Evolutionary conservation across 1,284 basidiomycete genomes (phyloP).

Genomic region (Ceratobasidium sp.): DNA sequence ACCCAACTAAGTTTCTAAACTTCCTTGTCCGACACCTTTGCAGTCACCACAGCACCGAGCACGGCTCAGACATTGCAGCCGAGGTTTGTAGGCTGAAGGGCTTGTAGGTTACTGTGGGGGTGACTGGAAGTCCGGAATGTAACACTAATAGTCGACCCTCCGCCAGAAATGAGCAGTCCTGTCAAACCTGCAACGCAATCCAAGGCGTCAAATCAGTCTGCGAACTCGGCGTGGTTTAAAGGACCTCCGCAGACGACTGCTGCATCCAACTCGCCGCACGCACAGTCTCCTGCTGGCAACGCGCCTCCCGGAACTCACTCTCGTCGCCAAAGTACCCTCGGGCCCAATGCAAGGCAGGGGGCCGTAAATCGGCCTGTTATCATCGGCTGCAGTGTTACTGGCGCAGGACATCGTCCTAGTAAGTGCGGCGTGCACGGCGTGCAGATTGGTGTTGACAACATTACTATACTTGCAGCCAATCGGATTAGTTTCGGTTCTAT

Average conservation of each 20-base stretch:
- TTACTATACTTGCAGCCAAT: conserved; percentile 4
- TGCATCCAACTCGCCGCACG: conserved; percentile 21
- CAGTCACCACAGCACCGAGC: conserved; percentile 15
- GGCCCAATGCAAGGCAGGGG: conserved; percentile 11
- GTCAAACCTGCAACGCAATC: conserved; percentile 24
- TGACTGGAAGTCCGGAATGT: no score
- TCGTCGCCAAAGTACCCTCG: conserved; percentile 19
- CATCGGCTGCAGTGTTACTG: conserved; percentile 3
- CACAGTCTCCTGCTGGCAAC: conserved; percentile 38
- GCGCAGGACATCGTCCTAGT: conserved; percentile 22
- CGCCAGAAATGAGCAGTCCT: conserved; percentile 35
- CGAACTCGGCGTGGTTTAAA: conserved; percentile 34
- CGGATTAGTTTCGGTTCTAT: conserved; percentile 35
- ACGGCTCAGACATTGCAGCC: conserved; percentile 16
- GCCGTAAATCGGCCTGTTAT: conserved; percentile 28
- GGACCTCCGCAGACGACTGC: conserved; percentile 15
- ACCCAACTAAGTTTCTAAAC: no score
- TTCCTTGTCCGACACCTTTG: conserved; percentile 10
- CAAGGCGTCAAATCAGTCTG: conserved; percentile 37
- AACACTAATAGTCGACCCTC: background rate
- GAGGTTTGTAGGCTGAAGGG: background rate
- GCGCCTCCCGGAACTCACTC: conserved; percentile 14
- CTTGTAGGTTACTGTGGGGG: conserved; percentile 1
- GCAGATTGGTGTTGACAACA: background rate
- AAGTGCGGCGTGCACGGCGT: background rate